These are phyloP conservation scores for Penicillium italicum DNA, from an alignment of 2,329 filamentous ascomycete species.

Conservation along the genomic window DNA sequence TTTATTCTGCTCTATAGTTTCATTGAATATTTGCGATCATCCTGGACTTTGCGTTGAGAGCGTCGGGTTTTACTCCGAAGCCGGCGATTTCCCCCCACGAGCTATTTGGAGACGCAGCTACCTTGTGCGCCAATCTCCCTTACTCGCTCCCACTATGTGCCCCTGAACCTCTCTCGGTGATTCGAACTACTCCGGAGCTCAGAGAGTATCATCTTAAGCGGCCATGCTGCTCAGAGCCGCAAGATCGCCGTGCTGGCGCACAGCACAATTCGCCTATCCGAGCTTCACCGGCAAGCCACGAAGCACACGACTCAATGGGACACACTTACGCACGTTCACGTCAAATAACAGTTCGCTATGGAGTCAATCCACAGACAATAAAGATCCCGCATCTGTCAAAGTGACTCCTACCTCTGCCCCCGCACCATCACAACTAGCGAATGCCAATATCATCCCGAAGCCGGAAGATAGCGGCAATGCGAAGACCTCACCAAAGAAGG, in stretches of 20 bases:
- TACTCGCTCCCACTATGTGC: conserved; percentile 23
- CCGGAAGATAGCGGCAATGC: conserved; percentile 23
- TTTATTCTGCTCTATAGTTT: not conserved
- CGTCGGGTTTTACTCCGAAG: conserved; percentile 32
- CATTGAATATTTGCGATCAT: not conserved
- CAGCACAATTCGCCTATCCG: conserved; percentile 27
- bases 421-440: conserved; percentile 18
- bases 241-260: conserved; percentile 35
- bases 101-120: conserved; percentile 18
- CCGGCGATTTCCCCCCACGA: conserved; percentile 30
- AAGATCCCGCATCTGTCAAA: conserved; percentile 14
- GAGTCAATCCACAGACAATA: conserved; percentile 21
- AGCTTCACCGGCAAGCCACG: conserved; percentile 24
- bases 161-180: conserved; percentile 16
- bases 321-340: conserved; percentile 32
- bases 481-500: conserved; percentile 46
- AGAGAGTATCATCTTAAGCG: conserved; percentile 5
- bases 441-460: conserved; percentile 19
- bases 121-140: conserved; percentile 12
- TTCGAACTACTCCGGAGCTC: not conserved
- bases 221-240: conserved; percentile 40
- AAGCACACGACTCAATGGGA: conserved; percentile 23
- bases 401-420: conserved; percentile 8
- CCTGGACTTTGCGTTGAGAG: not conserved
- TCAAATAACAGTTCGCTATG: conserved; percentile 20